Evolutionary conservation across 1,284 basidiomycete genomes (phyloP), one percentile per base, ranked within the genome.

Genomic region (Hemileia vastatrix): DNA sequence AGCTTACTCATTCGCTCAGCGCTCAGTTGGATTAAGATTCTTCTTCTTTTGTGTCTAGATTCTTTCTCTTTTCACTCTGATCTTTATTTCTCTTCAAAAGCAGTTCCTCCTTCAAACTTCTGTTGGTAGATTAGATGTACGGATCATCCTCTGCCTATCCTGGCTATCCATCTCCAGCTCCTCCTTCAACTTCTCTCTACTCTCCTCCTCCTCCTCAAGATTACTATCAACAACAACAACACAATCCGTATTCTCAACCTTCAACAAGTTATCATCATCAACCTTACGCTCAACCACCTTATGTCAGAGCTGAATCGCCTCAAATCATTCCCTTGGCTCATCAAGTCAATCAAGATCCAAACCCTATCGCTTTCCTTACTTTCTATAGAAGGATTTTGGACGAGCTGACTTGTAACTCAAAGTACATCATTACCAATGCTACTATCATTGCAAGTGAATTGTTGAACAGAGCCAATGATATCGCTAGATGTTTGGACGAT

Each of bases 381-480:
- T 40, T 40, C 36, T 40, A 40, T 40, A 40, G 36, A 15, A 40
- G 36, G 36, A 40, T 40, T 6, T 40, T 40, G 15, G 36, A 40
- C 15, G 36, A 40, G 24, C 66, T 75, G 23, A 74, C 72, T 19
- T 71, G 72, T 66, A 75, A 75, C 66, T 74, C 72, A 33, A 75
- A 75, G 65, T 72, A 71, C 18, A 73, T 75, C 66, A 75, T 75
- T 65, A 75, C 70, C 32, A 69, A 72, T 31, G 66, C 74, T 48
- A 75, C 73, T 40, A 64, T 74, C 36, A 69, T 75, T 27, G 71
- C 72, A 0, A 67, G 71, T 57, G 72, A 74, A 52, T 67, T 73
- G 54, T 65, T 66, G 24, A 64, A 68, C 13, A 55, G 64, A 31
- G 63, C 71, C 19, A 65, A 65, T 33, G 62, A 73, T 13, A 70